These are phyloP conservation scores for Oenanthe sinensis DNA, from an alignment of 129 eudicot genomes.

Conservation along the genomic window DNA sequence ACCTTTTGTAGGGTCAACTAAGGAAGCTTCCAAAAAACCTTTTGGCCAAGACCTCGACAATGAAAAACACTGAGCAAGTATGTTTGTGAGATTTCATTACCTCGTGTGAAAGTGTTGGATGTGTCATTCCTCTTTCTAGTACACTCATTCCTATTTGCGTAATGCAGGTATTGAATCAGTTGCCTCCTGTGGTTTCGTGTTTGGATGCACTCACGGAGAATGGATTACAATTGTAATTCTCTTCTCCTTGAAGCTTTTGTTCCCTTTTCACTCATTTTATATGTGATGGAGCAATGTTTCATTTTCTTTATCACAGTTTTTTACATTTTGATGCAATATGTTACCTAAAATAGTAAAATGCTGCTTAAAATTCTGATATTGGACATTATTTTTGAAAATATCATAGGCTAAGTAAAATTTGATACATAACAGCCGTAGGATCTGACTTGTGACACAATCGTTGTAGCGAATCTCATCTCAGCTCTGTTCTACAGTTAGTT, in stretches of 20 bases:
- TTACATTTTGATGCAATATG: too few species aligned
- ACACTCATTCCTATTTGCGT: neutral
- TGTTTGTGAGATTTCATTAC: neutral
- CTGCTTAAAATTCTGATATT: too few species aligned
- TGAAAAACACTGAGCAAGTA: constrained; percentile 66
- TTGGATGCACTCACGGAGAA: constrained; percentile 78
- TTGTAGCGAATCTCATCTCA: constrained; percentile 67
- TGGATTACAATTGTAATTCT: constrained; percentile 56
- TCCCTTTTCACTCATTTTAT: neutral
- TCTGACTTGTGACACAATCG: constrained; percentile 9
- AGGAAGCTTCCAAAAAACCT: constrained; percentile 72
- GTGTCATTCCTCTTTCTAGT: too few species aligned
- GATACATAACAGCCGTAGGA: neutral
- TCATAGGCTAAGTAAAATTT: too few species aligned
- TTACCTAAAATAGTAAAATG: too few species aligned
- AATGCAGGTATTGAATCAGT: constrained; percentile 60
- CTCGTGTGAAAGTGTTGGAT: too few species aligned
- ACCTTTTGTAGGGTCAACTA: constrained; percentile 42
- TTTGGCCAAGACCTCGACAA: constrained; percentile 49
- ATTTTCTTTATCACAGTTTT: too few species aligned
- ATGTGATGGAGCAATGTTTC: neutral
- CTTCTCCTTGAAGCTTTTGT: neutral
- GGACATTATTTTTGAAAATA: too few species aligned
- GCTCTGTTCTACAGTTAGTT: constrained; percentile 56
- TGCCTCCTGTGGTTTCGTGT: constrained; percentile 64